Conservation (phyloP, 345 rosid species). For the Populus ilicifolia region DNA sequence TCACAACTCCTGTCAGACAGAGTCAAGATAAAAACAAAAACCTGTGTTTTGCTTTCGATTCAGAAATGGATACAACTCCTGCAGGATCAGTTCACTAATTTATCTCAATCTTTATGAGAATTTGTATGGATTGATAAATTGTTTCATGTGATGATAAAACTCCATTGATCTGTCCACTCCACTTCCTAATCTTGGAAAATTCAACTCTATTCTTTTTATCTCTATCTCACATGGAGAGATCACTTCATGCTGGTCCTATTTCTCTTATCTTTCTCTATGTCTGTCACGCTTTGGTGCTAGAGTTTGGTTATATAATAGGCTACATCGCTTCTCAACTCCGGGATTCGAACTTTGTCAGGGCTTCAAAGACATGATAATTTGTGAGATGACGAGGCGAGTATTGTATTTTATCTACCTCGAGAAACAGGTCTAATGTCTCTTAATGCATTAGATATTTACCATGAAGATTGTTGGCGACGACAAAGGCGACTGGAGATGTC, state of each 20-base stretch:
- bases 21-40: not conserved
- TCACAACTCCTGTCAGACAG: not conserved
- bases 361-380: not conserved
- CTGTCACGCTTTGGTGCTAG: not conserved
- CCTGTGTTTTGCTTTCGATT: not conserved
- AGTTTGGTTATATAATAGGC: not conserved
- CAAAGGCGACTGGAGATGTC: not conserved
- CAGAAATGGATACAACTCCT: not conserved
- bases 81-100: not conserved
- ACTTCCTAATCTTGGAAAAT: not conserved
- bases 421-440: not conserved
- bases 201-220: not conserved
- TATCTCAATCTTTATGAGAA: not conserved
- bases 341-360: not conserved
- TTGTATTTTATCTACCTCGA: not conserved
- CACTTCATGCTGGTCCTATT: not conserved
- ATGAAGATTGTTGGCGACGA: not conserved
- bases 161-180: not conserved
- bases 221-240: not conserved
- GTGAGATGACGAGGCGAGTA: not conserved
- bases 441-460: not conserved
- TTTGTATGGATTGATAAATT: not conserved
- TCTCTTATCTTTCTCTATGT: not conserved
- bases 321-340: not conserved
- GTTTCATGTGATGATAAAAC: not conserved